Conservation (phyloP, 805 yeast species). For the Blastobotrys americana region DNA sequence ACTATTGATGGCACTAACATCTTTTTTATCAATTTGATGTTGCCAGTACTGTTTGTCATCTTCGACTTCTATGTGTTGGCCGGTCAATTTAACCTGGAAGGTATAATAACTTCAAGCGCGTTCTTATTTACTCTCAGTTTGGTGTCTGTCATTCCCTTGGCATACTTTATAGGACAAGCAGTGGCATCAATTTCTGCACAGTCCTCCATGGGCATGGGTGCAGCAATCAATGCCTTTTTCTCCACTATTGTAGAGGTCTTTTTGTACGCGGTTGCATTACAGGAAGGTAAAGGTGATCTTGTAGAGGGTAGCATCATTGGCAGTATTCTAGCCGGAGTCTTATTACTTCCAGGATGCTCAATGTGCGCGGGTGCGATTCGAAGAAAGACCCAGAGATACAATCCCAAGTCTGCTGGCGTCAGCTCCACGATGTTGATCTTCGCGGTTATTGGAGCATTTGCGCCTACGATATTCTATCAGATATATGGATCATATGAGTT, state of each 20-base stretch:
- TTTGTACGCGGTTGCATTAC: conserved; percentile 83
- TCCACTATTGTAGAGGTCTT: conserved; percentile 93
- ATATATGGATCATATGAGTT: conserved; percentile 83
- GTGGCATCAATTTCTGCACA: conserved; percentile 99
- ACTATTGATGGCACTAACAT: conserved; percentile 96
- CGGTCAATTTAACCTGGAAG: conserved; percentile 36
- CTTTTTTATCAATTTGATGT: conserved; percentile 76
- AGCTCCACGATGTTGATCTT: conserved; percentile 91
- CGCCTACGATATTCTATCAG: conserved; percentile 85
- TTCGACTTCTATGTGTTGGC: conserved; percentile 63
- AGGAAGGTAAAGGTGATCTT: conserved; percentile 74
- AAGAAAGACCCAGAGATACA: conserved; percentile 88
- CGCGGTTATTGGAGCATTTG: conserved; percentile 83
- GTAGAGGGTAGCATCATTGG: conserved; percentile 97
- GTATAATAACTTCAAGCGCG: conserved; percentile 51
- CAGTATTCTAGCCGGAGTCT: conserved; percentile 83
- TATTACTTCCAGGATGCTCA: conserved; percentile 85
- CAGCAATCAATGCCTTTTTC: conserved; percentile 95
- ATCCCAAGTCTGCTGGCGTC: conserved; percentile 95
- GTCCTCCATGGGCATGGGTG: conserved; percentile 98
- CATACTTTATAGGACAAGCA: conserved; percentile 96
- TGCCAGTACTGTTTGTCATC: conserved; percentile 75
- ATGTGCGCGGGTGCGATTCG: conserved; percentile 97
- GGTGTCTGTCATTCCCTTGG: conserved; percentile 82
- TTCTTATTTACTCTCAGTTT: conserved; percentile 68